phyloP scores from a whole-genome alignment of 306 rosid species.

The Styphnolobium japonicum region DNA sequence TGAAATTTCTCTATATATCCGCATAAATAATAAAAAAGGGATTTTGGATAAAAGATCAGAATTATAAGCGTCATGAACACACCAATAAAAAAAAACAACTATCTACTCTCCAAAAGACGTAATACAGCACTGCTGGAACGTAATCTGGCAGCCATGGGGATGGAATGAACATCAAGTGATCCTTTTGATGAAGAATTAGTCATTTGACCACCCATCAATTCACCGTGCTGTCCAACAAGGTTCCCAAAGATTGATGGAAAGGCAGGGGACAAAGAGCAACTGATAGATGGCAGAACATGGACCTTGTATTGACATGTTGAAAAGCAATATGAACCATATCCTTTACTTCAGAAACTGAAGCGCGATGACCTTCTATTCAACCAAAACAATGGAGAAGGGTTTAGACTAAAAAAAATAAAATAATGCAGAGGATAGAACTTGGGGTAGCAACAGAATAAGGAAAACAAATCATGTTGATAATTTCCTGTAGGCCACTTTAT shows the following conservation, averaged over 20 bases:
- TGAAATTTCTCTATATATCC: no score
- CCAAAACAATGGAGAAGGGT: neutral
- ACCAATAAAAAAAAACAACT: no score
- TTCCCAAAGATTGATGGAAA: constrained; percentile 80
- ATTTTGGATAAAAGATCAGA: no score
- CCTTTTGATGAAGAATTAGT: constrained; percentile 53
- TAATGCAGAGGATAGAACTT: constrained; percentile 7
- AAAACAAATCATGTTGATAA: constrained; percentile 4
- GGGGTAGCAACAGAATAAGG: constrained; percentile 4
- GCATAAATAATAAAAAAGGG: no score
- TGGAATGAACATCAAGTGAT: constrained; percentile 77
- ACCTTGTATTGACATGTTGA: constrained; percentile 49
- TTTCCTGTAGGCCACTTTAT: neutral
- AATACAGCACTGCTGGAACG: constrained; percentile 72
- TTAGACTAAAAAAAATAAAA: neutral
- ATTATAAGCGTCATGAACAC: no score
- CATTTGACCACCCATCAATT: constrained; percentile 43
- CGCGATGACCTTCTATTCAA: constrained; percentile 52
- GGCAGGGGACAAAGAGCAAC: constrained; percentile 76
- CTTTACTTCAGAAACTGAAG: constrained; percentile 56
- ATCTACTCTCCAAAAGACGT: constrained; percentile 66
- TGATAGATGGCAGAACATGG: constrained; percentile 72
- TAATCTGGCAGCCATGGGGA: constrained; percentile 85
- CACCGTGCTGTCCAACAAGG: constrained; percentile 64
- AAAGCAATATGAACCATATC: constrained; percentile 53